Evolutionary conservation across 164 flowering plant species (phyloP), one percentile per base, ranked within the genome.

Genomic region (Warburgia ugandensis): DNA sequence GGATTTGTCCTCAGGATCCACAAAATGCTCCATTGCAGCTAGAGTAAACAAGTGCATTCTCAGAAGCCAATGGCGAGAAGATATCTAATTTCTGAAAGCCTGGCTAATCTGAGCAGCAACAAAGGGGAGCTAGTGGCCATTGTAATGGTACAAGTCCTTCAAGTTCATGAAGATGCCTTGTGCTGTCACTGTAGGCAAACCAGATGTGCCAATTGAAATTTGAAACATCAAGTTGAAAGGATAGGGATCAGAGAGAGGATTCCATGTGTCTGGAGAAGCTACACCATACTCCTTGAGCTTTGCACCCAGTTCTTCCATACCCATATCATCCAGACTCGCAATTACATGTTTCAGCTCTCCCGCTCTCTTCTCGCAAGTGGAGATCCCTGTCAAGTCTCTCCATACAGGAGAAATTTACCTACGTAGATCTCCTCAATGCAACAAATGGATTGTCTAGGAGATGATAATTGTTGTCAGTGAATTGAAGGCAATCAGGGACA

Each of bases 71-170:
- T 92, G 99, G 20, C 99, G 91, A 40, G 99, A 96, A 58, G 99
- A 88, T 61, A 92, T 92, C 99, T 92, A 97, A 64, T 92, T 92
- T 65, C 99, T 78, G 52, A 92, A 92, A 55, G 99, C 99, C 70
- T 92, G 99, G 16, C 99, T 97, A 69, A 92, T 92, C 64, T 92
- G 99, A 19, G 99, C 99, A 3, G 99, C 99, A 47, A 92, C 99
- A 77, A 92, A 92, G 5, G 99, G 99, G 29, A 92, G 94, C 68
- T 83, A 88, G 73, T 73, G 84, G 27, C 99, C 99, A 63, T 92
- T 92, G 58, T 86, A 92, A 67, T 92, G 86, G 64, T 92, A 92
- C 60, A 92, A 64, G 58, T 88, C 94, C 62, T 79, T 84, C 54
- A 92, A 92, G 58, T 92, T 92, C 13, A 92, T 97, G 71, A 92